phyloP scores from a whole-genome alignment of 345 rosid species.

The Lagerstroemia speciosa region DNA sequence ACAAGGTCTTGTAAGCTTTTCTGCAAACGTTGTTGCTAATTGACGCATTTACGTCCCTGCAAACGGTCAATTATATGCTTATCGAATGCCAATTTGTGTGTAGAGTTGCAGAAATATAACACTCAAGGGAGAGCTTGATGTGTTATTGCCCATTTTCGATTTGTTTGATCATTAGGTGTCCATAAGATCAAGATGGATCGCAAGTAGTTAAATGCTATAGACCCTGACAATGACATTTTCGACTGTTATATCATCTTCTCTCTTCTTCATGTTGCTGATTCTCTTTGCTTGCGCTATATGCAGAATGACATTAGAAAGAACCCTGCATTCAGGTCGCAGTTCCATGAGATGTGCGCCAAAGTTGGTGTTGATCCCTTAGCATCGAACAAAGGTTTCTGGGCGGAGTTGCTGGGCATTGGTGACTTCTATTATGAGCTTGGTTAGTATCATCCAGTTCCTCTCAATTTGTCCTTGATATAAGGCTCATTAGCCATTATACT shows the following conservation, averaged over 20 bases:
- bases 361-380: constrained; percentile 96
- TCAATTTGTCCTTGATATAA: not conserved
- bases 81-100: not conserved
- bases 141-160: not conserved
- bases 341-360: constrained; percentile 85
- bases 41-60: not conserved
- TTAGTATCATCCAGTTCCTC: constrained; percentile 16
- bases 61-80: not conserved
- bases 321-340: constrained; percentile 70
- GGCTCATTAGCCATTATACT: not conserved
- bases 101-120: not conserved
- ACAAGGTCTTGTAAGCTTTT: constrained; percentile 45
- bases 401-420: constrained; percentile 92
- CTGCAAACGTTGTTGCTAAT: not conserved
- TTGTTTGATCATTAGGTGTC: not conserved
- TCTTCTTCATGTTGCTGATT: not conserved
- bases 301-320: constrained; percentile 83
- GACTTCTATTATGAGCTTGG: constrained; percentile 96
- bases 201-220: not conserved
- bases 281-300: constrained; percentile 12
- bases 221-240: not conserved
- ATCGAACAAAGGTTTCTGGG: constrained; percentile 93
- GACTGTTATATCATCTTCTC: not conserved
- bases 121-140: not conserved
- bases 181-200: not conserved